phyloP scores from a whole-genome alignment of 2,329 filamentous ascomycete genomes.

The Proliferodiscus dingleyae region DNA sequence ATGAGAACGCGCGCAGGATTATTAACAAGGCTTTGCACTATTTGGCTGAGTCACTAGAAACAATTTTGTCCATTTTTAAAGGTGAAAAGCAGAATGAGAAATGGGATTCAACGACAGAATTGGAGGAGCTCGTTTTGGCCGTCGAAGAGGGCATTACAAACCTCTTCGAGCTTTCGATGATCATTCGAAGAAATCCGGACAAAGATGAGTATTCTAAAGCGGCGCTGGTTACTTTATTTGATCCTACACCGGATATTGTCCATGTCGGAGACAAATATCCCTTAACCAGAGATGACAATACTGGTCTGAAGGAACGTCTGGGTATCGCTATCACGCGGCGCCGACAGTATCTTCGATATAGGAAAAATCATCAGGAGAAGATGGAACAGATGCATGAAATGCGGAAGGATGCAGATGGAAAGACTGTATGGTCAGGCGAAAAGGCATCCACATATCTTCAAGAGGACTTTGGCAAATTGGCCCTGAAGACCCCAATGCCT shows the following conservation, averaged over 20 bases:
- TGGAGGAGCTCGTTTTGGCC: slow-evolving; percentile 1
- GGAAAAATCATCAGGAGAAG: slow-evolving; percentile 18
- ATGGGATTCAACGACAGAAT: slow-evolving; percentile 2
- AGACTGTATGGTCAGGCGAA: slow-evolving; percentile 5
- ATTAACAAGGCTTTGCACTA: slow-evolving; percentile 1
- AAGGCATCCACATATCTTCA: slow-evolving; percentile 3
- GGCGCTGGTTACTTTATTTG: not conserved
- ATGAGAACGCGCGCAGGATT: not conserved
- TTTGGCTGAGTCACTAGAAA: slow-evolving; percentile 1
- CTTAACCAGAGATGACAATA: not conserved
- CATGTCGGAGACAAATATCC: slow-evolving; percentile 9
- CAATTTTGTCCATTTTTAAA: not conserved
- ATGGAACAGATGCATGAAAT: slow-evolving; percentile 1
- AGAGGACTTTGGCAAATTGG: not conserved
- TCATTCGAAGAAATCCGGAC: slow-evolving; percentile 3
- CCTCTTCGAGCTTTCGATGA: slow-evolving; percentile 8
- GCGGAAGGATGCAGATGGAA: slow-evolving; percentile 2
- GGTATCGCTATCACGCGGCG: slow-evolving; percentile 24
- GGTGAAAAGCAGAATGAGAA: slow-evolving; percentile 4
- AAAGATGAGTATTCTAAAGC: slow-evolving; percentile 9
- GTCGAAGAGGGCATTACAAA: slow-evolving; percentile 1
- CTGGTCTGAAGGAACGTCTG: slow-evolving; percentile 14
- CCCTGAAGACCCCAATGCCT: not conserved
- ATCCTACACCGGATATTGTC: slow-evolving; percentile 4
- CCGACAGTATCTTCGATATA: slow-evolving; percentile 24